phyloP scores from a whole-genome alignment of 2,329 filamentous ascomycete species.

The Botrytis byssoidea region DNA sequence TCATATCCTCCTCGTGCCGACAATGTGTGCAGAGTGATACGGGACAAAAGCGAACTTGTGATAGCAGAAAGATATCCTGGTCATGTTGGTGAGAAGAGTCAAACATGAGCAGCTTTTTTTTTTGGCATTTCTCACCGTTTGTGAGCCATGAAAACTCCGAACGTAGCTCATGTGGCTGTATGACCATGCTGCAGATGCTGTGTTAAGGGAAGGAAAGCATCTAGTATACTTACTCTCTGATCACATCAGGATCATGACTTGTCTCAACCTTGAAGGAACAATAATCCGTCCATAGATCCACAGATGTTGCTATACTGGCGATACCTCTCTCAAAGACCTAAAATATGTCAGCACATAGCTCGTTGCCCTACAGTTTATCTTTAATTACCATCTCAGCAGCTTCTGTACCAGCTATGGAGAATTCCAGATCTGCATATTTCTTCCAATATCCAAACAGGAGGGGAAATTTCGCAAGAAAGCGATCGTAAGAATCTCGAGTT shows the following conservation, averaged over 20 bases:
- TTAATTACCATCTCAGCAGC: conserved; percentile 85
- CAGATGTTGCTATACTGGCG: conserved; percentile 87
- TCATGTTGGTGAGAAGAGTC: conserved; percentile 64
- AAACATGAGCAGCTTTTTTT: conserved; percentile 55
- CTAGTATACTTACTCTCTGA: conserved; percentile 97
- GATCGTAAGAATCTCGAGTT: conserved; percentile 84
- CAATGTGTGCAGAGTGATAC: conserved; percentile 40
- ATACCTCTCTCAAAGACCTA: conserved; percentile 95
- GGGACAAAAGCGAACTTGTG: conserved; percentile 46
- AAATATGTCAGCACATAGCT: conserved; percentile 32
- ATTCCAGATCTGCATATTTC: conserved; percentile 97
- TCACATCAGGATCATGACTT: conserved; percentile 87
- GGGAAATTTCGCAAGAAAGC: conserved; percentile 91
- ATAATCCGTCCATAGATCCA: conserved; percentile 96
- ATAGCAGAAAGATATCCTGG: conserved; percentile 57
- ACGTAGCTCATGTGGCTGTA: conserved; percentile 28
- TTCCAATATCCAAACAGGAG: conserved; percentile 99
- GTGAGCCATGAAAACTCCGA: conserved; percentile 45
- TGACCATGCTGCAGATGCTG: conserved; percentile 45
- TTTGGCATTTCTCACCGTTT: conserved; percentile 72
- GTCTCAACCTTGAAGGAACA: conserved; percentile 98
- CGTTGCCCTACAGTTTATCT: conserved; percentile 9
- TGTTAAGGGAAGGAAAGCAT: conserved; percentile 66
- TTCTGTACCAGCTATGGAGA: conserved; percentile 94
- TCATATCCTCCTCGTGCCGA: conserved; percentile 48